Evolutionary conservation across 2,329 filamentous ascomycete genomes (phyloP), one percentile per base, ranked within the genome.

Genomic region (Pseudogymnoascus pannorum): DNA sequence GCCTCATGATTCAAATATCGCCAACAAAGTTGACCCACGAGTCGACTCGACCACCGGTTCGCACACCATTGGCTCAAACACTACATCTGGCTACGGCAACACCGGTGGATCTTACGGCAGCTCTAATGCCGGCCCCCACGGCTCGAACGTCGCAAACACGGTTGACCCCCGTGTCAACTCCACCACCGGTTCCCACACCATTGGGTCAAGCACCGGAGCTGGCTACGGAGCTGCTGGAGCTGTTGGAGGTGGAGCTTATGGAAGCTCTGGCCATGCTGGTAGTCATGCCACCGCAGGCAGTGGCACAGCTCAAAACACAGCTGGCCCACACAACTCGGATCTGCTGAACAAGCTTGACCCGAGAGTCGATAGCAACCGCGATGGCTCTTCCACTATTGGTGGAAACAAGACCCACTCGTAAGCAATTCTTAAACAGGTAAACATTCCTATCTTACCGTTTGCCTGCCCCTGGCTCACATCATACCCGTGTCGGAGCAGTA

Each of bases 281-380:
- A 67, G 64, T n/a, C 70, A 72, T 35, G 69, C 67, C 5, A 72
- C 70, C 4, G 63, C 65, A 14, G 66, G 74, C 24, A 66, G 66
- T 20, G 72, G 70, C 59, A 68, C 67, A 40, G 76, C 78, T 1
- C 68, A 76, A 61, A 73, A 77, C 69, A 81, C 77, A 0, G 78
- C 77, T 29, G 78, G 79, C 16, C 79, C 79, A 9, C 82, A 85
- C 74, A 79, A 78, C 72, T 76, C 72, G 33, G 78, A 84, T 67
- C 62, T 78, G 36, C 3, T 78, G 66, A 85, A 85, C 77, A 84
- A 83, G 75, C 36, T 75, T 2, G 81, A 83, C 60, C 81, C 81
- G 5, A 36, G 59, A 33, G 57, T 58, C 5, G 67, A 66, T 77
- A 60, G 5, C 77, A 75, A 85, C 66, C 76, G 79, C 2, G 81